Evolutionary conservation across 2,329 filamentous ascomycete genomes (phyloP).

Genomic region (Aspergillus aculeatinus): DNA sequence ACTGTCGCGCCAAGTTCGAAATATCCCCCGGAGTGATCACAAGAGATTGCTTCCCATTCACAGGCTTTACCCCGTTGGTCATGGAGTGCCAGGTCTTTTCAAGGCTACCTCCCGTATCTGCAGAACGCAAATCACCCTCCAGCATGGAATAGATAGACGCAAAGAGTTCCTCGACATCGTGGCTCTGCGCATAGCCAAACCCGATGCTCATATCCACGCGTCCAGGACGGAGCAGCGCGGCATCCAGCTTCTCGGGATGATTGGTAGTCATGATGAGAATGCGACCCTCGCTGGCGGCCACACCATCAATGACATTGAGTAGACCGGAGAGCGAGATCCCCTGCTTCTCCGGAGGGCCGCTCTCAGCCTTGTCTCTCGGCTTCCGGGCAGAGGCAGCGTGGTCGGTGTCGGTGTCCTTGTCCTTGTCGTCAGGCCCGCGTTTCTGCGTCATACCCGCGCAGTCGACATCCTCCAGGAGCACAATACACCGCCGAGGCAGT

Average conservation of each 20-base stretch:
- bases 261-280: conserved; percentile 76
- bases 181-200: conserved; percentile 48
- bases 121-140: conserved; percentile 28
- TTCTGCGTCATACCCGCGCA: conserved; percentile 67
- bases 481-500: conserved; percentile 68
- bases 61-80: neutral
- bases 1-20: conserved; percentile 27
- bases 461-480: conserved; percentile 75
- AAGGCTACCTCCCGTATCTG: neutral
- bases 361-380: conserved; percentile 17
- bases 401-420: neutral
- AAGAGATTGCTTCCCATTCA: neutral
- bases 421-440: conserved; percentile 25
- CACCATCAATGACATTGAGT: conserved; percentile 69
- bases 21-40: conserved; percentile 13
- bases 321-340: conserved; percentile 65
- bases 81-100: neutral
- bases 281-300: conserved; percentile 66
- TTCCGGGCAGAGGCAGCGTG: neutral
- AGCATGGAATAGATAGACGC: conserved; percentile 37
- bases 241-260: conserved; percentile 62
- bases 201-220: conserved; percentile 64
- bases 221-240: conserved; percentile 64
- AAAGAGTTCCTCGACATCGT: conserved; percentile 42
- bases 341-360: conserved; percentile 21